Percentiles rank a stretch among this genome's conserved stretches.
These are phyloP conservation scores for Calonectria pteridis DNA, from an alignment of 2,329 filamentous ascomycete genomes.

Conservation along the genomic window DNA sequence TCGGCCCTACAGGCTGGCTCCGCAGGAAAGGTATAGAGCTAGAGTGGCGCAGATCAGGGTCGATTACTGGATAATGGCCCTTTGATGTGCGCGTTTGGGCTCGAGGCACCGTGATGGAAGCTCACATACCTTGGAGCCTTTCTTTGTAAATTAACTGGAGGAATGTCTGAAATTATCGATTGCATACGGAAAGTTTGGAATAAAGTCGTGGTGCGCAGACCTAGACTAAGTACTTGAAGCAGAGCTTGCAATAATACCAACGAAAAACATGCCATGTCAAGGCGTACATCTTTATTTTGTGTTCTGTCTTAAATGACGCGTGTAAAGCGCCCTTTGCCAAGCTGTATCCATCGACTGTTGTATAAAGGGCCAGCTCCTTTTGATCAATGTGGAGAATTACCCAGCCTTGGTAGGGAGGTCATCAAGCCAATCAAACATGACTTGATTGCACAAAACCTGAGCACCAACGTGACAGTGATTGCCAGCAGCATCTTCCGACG, in stretches of 20 bases:
- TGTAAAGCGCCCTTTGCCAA: neutral
- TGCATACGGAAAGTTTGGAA: neutral
- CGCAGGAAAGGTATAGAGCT: neutral
- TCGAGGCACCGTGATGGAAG: neutral
- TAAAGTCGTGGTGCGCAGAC: neutral
- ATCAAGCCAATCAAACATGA: conserved; percentile 36
- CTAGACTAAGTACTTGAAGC: neutral
- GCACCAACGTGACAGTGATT: conserved; percentile 37
- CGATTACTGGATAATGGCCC: neutral
- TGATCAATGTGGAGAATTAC: neutral
- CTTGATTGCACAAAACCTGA: conserved; percentile 30
- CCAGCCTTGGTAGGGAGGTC: neutral
- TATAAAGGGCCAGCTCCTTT: neutral
- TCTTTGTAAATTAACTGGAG: neutral
- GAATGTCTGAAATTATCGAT: neutral
- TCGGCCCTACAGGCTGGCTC: neutral
- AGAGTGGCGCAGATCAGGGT: neutral
- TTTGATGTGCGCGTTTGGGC: neutral
- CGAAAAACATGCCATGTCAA: neutral
- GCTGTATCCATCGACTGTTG: neutral
- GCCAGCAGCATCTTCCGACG: conserved; percentile 21
- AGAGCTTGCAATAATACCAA: neutral
- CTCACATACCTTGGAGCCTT: neutral
- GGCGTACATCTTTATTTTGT: neutral
- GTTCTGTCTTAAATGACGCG: neutral